Conservation (phyloP, 352 stramenopile species). For the Phytophthora chlamydospora region DNA sequence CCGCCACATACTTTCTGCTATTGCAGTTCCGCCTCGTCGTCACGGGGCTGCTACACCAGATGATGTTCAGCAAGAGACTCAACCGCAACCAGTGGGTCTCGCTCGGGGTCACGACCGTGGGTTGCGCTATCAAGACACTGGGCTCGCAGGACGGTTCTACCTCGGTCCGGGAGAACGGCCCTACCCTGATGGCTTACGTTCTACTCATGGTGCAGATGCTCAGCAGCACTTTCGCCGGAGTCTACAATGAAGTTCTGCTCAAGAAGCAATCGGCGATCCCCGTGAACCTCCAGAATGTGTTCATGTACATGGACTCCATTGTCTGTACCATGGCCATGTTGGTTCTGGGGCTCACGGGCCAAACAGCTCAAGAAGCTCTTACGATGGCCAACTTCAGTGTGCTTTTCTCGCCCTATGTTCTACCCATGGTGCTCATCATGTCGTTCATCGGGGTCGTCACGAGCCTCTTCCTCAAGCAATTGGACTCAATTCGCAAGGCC, state of each 20-base stretch:
- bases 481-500: constrained; percentile 83
- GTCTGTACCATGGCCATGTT: constrained; percentile 73
- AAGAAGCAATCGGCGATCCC: constrained; percentile 77
- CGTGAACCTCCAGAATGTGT: constrained; percentile 84
- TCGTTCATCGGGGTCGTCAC: constrained; percentile 81
- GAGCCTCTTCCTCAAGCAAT: constrained; percentile 79
- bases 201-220: constrained; percentile 78
- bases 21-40: constrained; percentile 85
- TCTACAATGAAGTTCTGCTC: constrained; percentile 87
- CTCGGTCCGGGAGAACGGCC: constrained; percentile 8
- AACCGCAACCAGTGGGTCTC: constrained; percentile 85
- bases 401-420: constrained; percentile 75
- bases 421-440: constrained; percentile 88
- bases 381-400: constrained; percentile 52
- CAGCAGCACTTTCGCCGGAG: constrained; percentile 79
- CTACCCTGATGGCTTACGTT: constrained; percentile 59
- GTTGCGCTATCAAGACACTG: constrained; percentile 83
- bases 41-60: constrained; percentile 76
- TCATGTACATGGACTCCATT: constrained; percentile 88
- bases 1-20: constrained; percentile 79
- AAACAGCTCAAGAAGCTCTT: constrained; percentile 67
- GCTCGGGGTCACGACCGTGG: constrained; percentile 67
- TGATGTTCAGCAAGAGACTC: constrained; percentile 76
- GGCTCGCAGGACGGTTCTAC: constrained; percentile 33
- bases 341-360: constrained; percentile 66